Evolutionary conservation across 2,329 filamentous ascomycete genomes (phyloP).

Genomic region (Penicillium brasilianum): DNA sequence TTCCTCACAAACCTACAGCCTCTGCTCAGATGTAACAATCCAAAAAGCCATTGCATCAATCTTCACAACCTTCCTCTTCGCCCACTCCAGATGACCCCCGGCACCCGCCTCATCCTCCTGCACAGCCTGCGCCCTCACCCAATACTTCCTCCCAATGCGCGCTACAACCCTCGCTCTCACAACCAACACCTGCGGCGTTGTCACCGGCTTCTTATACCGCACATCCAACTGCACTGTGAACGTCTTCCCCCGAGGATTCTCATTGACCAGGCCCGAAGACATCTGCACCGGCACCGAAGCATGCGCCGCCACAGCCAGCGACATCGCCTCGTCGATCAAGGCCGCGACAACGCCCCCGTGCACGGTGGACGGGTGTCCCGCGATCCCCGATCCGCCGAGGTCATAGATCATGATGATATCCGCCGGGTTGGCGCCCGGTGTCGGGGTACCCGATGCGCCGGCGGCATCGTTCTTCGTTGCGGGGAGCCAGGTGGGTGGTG

Average conservation of each 20-base stretch:
- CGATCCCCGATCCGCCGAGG: slow-evolving; percentile 43
- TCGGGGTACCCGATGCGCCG: slow-evolving; percentile 26
- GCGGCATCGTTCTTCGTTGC: slow-evolving; percentile 33
- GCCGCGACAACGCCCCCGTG: slow-evolving; percentile 50
- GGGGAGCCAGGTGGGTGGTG: slow-evolving; percentile 33
- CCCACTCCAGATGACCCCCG: slow-evolving; percentile 39
- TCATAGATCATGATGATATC: slow-evolving; percentile 46
- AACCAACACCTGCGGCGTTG: slow-evolving; percentile 44
- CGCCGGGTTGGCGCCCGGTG: slow-evolving; percentile 34
- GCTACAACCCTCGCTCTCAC: slow-evolving; percentile 44
- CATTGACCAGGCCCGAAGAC: slow-evolving; percentile 2
- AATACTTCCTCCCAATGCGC: slow-evolving; percentile 47
- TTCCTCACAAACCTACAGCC: slow-evolving; percentile 26
- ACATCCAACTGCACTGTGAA: slow-evolving; percentile 50
- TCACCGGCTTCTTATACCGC: slow-evolving; percentile 46
- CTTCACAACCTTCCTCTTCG: slow-evolving; percentile 41
- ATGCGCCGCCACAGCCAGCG: slow-evolving; percentile 43
- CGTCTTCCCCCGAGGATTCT: slow-evolving; percentile 37
- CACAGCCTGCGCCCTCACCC: slow-evolving; percentile 46
- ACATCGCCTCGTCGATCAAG: slow-evolving; percentile 53
- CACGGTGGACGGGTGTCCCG: slow-evolving; percentile 45
- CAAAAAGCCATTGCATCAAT: slow-evolving; percentile 51
- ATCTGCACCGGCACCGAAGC: slow-evolving; percentile 16
- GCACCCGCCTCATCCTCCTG: slow-evolving; percentile 43
- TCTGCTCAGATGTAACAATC: slow-evolving; percentile 38